A percentile compares a stretch with the other conserved stretches of the same genome.
These are phyloP conservation scores for Herpetospermum pedunculosum DNA, from an alignment of 306 rosid species.

Conservation along the genomic window DNA sequence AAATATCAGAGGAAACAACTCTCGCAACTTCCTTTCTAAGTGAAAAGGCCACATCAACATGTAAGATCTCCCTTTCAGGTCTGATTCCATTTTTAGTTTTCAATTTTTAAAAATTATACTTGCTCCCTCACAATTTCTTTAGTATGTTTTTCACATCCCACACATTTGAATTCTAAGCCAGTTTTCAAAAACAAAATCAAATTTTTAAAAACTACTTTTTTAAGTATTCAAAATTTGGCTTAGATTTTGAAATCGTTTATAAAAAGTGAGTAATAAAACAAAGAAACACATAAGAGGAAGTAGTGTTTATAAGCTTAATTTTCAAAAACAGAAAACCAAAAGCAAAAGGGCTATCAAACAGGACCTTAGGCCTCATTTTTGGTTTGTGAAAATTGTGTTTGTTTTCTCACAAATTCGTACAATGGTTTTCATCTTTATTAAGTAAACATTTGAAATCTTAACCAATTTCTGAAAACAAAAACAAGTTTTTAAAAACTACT, in stretches of 20 bases:
- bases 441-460: too few species aligned
- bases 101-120: background rate
- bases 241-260: background rate
- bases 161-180: background rate
- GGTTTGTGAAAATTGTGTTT: too few species aligned
- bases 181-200: background rate
- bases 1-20: background rate
- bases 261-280: background rate
- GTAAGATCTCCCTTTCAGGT: background rate
- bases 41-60: background rate
- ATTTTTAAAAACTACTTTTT: background rate
- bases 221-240: background rate
- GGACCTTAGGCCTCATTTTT: too few species aligned
- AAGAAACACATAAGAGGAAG: too few species aligned
- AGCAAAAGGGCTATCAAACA: too few species aligned
- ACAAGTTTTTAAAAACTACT: too few species aligned
- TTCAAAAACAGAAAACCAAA: background rate
- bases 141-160: background rate
- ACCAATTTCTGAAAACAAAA: too few species aligned
- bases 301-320: too few species aligned
- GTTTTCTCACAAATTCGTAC: too few species aligned
- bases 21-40: background rate
- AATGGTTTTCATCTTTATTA: too few species aligned
- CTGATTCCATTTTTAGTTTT: background rate
- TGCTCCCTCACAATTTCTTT: background rate